Conservation (phyloP, 2,329 filamentous ascomycete genomes). For the Claviceps paspali region DNA sequence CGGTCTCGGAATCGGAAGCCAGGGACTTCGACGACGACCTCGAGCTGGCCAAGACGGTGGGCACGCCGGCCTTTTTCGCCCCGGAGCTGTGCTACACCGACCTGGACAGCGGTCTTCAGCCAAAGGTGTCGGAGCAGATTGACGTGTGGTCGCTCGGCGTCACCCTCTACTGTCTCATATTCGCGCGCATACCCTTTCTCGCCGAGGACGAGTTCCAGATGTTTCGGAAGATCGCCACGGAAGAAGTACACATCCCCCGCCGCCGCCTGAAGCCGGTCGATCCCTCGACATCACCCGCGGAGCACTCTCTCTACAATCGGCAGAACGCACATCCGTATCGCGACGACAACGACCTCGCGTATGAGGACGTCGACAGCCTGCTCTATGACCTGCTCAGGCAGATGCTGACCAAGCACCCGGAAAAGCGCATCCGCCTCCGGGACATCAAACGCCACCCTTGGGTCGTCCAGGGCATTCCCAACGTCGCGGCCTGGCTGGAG, state of each 20-base stretch:
- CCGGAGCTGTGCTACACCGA: conserved; percentile 92
- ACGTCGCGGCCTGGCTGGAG: conserved; percentile 73
- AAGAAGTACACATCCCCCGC: conserved; percentile 78
- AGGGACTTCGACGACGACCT: conserved; percentile 82
- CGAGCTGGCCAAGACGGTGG: conserved; percentile 94
- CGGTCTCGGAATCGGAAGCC: conserved; percentile 63
- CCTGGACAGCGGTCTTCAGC: conserved; percentile 49
- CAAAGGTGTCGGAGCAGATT: conserved; percentile 78
- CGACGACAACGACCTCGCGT: conserved; percentile 61
- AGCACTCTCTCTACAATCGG: conserved; percentile 39
- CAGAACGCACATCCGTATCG: conserved; percentile 53
- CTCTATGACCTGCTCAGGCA: conserved; percentile 63
- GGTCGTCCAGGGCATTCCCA: conserved; percentile 65
- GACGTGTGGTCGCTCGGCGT: conserved; percentile 96
- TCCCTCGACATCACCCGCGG: conserved; percentile 39
- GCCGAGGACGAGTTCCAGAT: conserved; percentile 85
- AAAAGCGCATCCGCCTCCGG: conserved; percentile 71
- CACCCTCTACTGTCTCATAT: conserved; percentile 90
- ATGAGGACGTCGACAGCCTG: conserved; percentile 72
- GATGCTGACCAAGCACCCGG: conserved; percentile 78
- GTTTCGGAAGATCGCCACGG: conserved; percentile 80
- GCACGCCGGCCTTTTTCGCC: conserved; percentile 93
- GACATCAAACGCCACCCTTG: conserved; percentile 92
- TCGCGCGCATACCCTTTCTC: conserved; percentile 82
- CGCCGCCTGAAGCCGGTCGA: conserved; percentile 66